These are phyloP conservation scores for Carex scoparia DNA, from an alignment of 176 grass and related monocot species.

Conservation along the genomic window DNA sequence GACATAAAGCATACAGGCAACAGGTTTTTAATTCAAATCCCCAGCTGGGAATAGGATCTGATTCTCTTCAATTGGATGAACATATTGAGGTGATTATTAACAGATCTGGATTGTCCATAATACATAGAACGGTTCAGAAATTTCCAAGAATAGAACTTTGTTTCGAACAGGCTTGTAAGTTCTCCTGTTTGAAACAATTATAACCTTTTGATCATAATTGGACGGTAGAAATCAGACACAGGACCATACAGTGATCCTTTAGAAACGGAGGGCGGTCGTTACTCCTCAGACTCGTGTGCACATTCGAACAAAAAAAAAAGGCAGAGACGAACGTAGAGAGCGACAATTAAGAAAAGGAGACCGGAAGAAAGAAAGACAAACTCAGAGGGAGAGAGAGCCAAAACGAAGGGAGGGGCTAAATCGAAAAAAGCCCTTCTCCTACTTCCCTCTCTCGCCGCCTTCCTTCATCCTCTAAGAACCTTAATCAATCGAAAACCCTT, in stretches of 20 bases:
- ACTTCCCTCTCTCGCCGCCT: background rate
- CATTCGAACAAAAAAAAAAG: background rate
- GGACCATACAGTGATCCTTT: background rate
- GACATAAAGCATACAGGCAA: background rate
- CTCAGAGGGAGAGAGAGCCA: conserved; percentile 1
- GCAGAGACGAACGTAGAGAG: background rate
- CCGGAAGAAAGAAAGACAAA: conserved; percentile 1
- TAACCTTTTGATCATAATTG: background rate
- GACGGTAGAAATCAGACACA: background rate
- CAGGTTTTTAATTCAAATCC: conserved; percentile 7
- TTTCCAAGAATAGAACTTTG: background rate
- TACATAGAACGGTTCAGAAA: background rate
- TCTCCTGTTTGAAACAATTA: background rate
- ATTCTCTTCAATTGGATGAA: background rate
- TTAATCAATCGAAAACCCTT: background rate
- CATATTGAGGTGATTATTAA: background rate
- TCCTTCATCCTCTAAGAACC: background rate
- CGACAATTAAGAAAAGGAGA: background rate
- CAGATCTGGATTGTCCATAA: background rate
- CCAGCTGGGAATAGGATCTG: background rate
- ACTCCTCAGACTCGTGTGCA: background rate
- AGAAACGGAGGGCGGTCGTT: background rate
- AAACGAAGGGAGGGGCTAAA: conserved; percentile 13
- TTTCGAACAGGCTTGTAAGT: background rate
- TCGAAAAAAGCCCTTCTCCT: background rate